These are phyloP conservation scores for Hypoxylon sp. DNA, from an alignment of 2,329 filamentous ascomycete species.

Conservation along the genomic window DNA sequence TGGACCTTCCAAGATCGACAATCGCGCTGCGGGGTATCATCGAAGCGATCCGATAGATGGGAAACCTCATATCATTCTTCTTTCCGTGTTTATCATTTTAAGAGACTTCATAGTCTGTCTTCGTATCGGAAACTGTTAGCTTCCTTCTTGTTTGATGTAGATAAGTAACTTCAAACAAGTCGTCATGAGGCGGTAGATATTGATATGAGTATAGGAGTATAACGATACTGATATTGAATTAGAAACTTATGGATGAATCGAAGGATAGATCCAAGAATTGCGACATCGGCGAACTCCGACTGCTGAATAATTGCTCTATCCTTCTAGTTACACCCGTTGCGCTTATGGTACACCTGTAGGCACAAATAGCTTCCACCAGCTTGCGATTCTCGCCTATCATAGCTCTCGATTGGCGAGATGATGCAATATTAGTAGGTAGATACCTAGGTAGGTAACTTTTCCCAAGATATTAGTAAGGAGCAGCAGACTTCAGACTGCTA, in stretches of 20 bases:
- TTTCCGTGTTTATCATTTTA: too few relatives aligned
- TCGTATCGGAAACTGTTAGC: neutral
- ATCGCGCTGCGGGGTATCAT: constrained; percentile 28
- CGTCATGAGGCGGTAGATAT: neutral
- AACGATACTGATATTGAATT: neutral
- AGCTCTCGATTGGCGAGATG: too few relatives aligned
- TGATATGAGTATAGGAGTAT: neutral
- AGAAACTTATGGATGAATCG: neutral
- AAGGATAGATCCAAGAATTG: neutral
- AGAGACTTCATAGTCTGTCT: too few relatives aligned
- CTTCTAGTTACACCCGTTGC: too few relatives aligned
- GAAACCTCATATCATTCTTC: constrained; percentile 7
- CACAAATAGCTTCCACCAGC: too few relatives aligned
- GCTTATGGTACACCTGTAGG: too few relatives aligned
- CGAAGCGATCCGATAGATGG: constrained; percentile 12
- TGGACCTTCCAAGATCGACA: constrained; percentile 19
- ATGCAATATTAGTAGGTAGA: too few relatives aligned
- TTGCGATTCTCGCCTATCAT: too few relatives aligned
- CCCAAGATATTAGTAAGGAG: too few relatives aligned
- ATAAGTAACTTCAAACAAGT: neutral
- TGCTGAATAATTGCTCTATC: neutral
- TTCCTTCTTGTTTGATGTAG: neutral
- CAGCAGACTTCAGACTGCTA: too few relatives aligned
- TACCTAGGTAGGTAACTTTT: too few relatives aligned
- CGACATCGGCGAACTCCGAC: constrained; percentile 7